Percentiles rank a stretch among this genome's conserved stretches.
Conservation (phyloP, 2,329 filamentous ascomycete species). For the Phialophora macrospora region DNA sequence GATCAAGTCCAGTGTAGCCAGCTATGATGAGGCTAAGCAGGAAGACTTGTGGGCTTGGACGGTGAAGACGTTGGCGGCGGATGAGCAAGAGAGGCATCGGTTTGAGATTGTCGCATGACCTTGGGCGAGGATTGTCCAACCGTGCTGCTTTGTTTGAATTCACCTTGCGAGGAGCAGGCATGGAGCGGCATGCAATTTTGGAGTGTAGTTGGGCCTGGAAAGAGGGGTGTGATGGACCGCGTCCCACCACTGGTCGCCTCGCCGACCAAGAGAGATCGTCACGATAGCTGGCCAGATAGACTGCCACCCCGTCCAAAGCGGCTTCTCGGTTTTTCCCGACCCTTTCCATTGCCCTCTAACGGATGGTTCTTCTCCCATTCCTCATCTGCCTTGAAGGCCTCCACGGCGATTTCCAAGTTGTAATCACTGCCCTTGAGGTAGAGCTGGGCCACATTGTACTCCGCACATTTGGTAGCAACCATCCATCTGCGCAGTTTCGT, state of each 20-base stretch:
- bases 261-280: slow-evolving; percentile 4
- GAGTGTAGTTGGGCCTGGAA: background rate
- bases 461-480: slow-evolving; percentile 70
- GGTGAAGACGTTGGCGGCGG: slow-evolving; percentile 43
- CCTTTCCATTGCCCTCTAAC: slow-evolving; percentile 52
- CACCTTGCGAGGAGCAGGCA: background rate
- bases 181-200: background rate
- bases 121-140: background rate
- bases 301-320: slow-evolving; percentile 25
- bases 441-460: slow-evolving; percentile 70
- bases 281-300: slow-evolving; percentile 34
- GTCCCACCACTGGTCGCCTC: background rate
- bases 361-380: slow-evolving; percentile 75
- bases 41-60: slow-evolving; percentile 59
- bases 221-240: background rate
- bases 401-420: slow-evolving; percentile 67
- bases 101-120: slow-evolving; percentile 33
- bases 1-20: slow-evolving; percentile 51
- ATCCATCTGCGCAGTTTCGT: slow-evolving; percentile 75
- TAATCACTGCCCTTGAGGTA: slow-evolving; percentile 72
- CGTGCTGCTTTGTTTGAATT: background rate
- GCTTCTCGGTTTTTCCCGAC: slow-evolving; percentile 3
- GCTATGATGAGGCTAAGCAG: slow-evolving; percentile 53
- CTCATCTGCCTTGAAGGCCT: slow-evolving; percentile 71
- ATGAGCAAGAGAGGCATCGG: slow-evolving; percentile 39